Base-by-base conservation (phyloP, 768 basidiomycete genomes). In the Tremella yokohamensis region DNA sequence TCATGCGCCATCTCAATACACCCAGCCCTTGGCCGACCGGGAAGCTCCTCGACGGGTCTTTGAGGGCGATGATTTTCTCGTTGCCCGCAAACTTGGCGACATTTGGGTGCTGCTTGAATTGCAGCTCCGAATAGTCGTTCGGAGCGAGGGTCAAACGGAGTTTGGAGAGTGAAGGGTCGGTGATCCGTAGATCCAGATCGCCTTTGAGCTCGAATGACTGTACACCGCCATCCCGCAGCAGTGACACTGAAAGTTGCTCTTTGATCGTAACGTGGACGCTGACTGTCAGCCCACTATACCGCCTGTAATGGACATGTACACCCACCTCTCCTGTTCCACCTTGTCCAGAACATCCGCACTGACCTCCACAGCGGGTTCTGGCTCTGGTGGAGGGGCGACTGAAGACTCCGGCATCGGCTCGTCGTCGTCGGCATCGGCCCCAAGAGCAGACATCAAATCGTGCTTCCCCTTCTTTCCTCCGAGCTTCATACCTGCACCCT, bases 41-140 rank as follows among this genome's bases (percentile, higher is more conserved):
- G 83, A 97, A 97, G 6, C 84, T 79, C 64, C 85, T 82, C 40
- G 84, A 82, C 1, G 87, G 72, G 71, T 98, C 93, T 78, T 92
- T 96, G 62, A 97, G 80, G 0, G 86, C 85, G 40, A 98, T 81
- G 18, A 86, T 75, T 39, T 88, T 81, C 2, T 83, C 87, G 76
- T 79, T 78, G 58, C 66, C 69, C 0, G 79, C 80, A 60, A 93
- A 90, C 78, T 91, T 94, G 58, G 85, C 88, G 13, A 97, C 88
- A 59, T 96, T 87, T 7, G 94, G 94, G 69, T 97, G 96, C 66
- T 96, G 91, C 78, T 97, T 97, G 83, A 94, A 96, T 76, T 94
- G 91, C 42, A 97, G 78, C 39, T 83, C 85, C 9, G 64, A 44
- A 51, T 72, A 50, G 82, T 83, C 55, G 82, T 69, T 85, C 0